Evolutionary conservation across 2,329 filamentous ascomycete genomes (phyloP), one percentile per base, ranked within the genome.

Genomic region (Trichoderma afroharzianum): DNA sequence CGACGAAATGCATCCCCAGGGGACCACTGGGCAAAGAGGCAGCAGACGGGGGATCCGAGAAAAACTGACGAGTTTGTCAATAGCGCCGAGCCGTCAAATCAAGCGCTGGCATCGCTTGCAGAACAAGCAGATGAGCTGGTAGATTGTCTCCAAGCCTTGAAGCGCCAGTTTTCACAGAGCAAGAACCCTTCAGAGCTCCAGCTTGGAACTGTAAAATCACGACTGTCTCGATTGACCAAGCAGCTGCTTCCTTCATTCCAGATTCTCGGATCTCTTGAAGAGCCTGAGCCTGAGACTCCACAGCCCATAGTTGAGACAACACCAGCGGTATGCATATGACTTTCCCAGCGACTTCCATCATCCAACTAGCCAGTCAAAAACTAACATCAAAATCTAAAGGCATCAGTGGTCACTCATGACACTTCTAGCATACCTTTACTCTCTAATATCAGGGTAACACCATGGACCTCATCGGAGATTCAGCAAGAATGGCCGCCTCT

Each of bases 381-480:
- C 24, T 59, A 15, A 26, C 30, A 24, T 68, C 15, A 39, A 50
- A 68, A 21, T 1, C 36, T 21, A 9, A 26, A 26, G 28, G 28
- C 7, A 2, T 36, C 57, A 18, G 32, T 30, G 55, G 15, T 21
- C 33, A 32, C 33, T 11, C 43, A 63, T 36, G 39, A 28, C 18
- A 24, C 50, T 55, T 36, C 33, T 7, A 30, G 30, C 21, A 15
- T 73, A 32, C 57, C 69, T 0, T 55, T 74, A 11, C 71, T 71
- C 15, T 72, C 73, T n/a, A 72, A 73, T 33, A 50, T 67, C 11
- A 32, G 70, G 15, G 69, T 84, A 57, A 85, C 81, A 68, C 84
- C 83, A 71, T 91, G 85, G 86, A 84, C 79, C n/a, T 81, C 79
- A 36, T 80, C 84, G 70, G 84, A 86, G 43, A 85, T 90, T 50